Evolutionary conservation across 2,329 filamentous ascomycete species (phyloP), one percentile per base, ranked within the genome.

Genomic region (Botryosphaeria dothidea): DNA sequence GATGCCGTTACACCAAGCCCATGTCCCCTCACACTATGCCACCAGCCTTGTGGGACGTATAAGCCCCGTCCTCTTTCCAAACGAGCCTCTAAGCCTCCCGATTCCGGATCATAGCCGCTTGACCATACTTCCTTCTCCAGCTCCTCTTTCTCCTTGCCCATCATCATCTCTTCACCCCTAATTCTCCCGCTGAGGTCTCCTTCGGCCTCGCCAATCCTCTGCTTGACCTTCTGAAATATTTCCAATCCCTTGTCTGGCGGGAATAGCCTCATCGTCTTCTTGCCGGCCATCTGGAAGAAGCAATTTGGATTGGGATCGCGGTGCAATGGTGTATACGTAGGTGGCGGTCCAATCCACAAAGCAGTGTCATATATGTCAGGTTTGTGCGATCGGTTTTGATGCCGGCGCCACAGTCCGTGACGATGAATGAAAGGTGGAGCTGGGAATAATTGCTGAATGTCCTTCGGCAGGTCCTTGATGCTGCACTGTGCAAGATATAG

Each of bases 301-400:
- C 97, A 72, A 73, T 99, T 99, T 0, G 92, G 92, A 71, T 98
- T 98, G 0, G 95, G 95, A 72, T 99, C 95, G 63, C 91, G 87
- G 77, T 99, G 95, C 3, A 97, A 81, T 3, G 95, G 93, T 0
- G 95, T 97, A 70, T 92, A 93, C 0, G 93, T 97, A 0, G 92
- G 92, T 43, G 92, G 88, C 15, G 90, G 82, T 0, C 95, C 95
- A 13, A 98, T 84, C 94, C 94, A 99, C 48, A 98, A 81, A 70
- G 91, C 96, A 0, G 90, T 89, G 70, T 85, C 86, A 74, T 98
- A 97, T n/a, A 97, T 79, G 74, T 97, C 93, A 19, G 3, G 19
- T n/a, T n/a, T n/a, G n/a, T n/a, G n/a, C n/a, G n/a, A n/a, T n/a
- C n/a, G n/a, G n/a, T n/a, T n/a, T n/a, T n/a, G n/a, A n/a, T n/a